A percentile compares a stretch with the other conserved stretches of the same genome.
Evolutionary conservation across 306 rosid genomes (phyloP).

Genomic region (Senna tora): DNA sequence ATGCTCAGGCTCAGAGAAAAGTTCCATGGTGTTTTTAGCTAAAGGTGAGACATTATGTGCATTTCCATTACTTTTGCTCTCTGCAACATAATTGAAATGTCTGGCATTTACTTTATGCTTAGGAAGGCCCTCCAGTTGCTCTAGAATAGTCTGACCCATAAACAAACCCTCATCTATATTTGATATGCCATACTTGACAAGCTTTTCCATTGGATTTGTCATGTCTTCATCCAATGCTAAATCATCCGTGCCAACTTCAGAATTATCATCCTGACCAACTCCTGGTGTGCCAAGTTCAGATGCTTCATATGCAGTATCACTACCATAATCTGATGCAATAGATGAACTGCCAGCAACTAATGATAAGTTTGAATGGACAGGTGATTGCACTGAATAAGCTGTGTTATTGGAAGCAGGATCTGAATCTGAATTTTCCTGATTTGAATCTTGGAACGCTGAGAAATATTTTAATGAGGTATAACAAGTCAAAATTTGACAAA

Average conservation of each 20-base stretch:
- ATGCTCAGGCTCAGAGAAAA: slow-evolving; percentile 72
- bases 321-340: slow-evolving; percentile 84
- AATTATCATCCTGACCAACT: slow-evolving; percentile 76
- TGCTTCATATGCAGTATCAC: slow-evolving; percentile 91
- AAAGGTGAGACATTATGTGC: slow-evolving; percentile 65
- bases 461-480: slow-evolving; percentile 39
- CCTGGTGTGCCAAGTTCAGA: slow-evolving; percentile 86
- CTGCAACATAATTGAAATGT: slow-evolving; percentile 58
- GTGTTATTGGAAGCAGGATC: slow-evolving; percentile 54
- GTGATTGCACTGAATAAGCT: slow-evolving; percentile 59
- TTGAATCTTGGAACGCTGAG: slow-evolving; percentile 89
- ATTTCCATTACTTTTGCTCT: slow-evolving; percentile 66
- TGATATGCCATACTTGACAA: slow-evolving; percentile 83
- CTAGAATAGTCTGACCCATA: slow-evolving; percentile 97
- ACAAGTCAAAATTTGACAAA: slow-evolving; percentile 37
- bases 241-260: slow-evolving; percentile 84
- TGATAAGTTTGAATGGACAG: slow-evolving; percentile 67
- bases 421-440: slow-evolving; percentile 60
- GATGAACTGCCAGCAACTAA: slow-evolving; percentile 78
- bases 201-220: slow-evolving; percentile 83
- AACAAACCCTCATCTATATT: slow-evolving; percentile 95
- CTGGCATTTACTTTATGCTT: slow-evolving; percentile 77
- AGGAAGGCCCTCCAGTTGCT: slow-evolving; percentile 96
- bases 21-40: slow-evolving; percentile 69
- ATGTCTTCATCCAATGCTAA: slow-evolving; percentile 83